Base-by-base conservation (phyloP, 495 filamentous ascomycete genomes). In the Aspergillus panamensis region DNA sequence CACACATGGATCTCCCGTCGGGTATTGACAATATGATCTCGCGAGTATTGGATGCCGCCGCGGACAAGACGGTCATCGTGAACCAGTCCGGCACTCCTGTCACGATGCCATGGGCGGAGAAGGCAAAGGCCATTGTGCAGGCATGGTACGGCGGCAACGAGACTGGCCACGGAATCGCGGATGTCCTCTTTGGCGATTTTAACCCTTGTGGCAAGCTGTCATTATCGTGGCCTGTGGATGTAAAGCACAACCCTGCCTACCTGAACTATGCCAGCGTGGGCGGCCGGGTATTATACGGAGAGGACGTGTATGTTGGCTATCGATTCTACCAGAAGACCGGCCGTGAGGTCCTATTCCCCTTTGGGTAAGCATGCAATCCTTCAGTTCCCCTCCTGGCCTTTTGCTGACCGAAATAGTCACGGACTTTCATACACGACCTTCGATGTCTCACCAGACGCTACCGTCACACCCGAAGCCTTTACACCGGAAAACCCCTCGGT, bases 391-490 rank as follows among this genome's bases (percentile, higher is more conserved):
- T n/a, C n/a, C 19, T 19, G 17, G 19, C 6, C 20, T 45, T 20
- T 3, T 47, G 51, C 60, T 53, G 84, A 91, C 65, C 6, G 21
- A 50, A 14, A 45, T 20, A 57, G 91, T 43, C 86, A 93, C 66
- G 91, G 91, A 13, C 83, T 96, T 5, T 90, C 87, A 0, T 95
- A 95, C 68, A 90, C 91, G 1, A 85, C 78, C 1, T 95, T 95
- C 70, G 78, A 79, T 49, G 88, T 89, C 63, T 85, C 86, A 37
- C 73, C 54, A 14, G 77, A 44, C 68, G 58, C 53, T 25, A 57
- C 37, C n/a, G 51, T 75, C 5, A 66, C 69, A 5, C 74, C 71
- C 1, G 67, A 83, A 57, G 78, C 76, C 44, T 70, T 87, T 51
- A 74, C 73, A 10, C 76, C 88, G 21, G 76, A 74, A 1, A 68